These are phyloP conservation scores for Deinandra increscens DNA, from an alignment of 129 eudicot species.

Conservation along the genomic window DNA sequence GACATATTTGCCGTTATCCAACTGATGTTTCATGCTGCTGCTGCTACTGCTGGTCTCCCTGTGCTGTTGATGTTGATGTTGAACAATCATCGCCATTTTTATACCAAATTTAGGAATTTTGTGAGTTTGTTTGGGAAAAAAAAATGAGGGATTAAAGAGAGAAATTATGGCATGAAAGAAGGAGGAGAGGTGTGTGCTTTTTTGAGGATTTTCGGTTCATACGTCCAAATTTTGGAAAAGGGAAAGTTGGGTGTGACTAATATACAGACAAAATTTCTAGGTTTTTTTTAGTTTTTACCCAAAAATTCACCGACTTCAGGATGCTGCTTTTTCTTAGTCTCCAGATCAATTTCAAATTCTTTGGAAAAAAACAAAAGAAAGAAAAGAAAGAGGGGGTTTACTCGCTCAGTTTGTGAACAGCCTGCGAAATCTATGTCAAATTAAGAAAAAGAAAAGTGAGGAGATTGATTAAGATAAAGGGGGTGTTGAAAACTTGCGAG, in stretches of 20 bases:
- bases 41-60: constrained; percentile 60
- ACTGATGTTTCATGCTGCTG: constrained; percentile 62
- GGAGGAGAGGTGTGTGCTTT: constrained; percentile 27
- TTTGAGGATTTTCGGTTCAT: constrained; percentile 30
- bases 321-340: neutral
- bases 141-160: constrained; percentile 20
- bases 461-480: constrained; percentile 3
- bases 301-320: constrained; percentile 16
- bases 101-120: neutral
- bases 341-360: constrained; percentile 2
- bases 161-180: constrained; percentile 24
- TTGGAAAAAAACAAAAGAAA: constrained; percentile 1
- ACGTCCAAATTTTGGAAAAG: constrained; percentile 23
- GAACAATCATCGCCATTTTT: constrained; percentile 83
- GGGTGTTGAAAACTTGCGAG: constrained; percentile 13
- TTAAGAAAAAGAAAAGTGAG: neutral
- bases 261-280: constrained; percentile 35
- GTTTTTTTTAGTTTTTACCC: constrained; percentile 12
- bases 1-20: constrained; percentile 83
- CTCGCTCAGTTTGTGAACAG: constrained; percentile 27
- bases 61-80: constrained; percentile 49
- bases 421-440: constrained; percentile 14
- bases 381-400: constrained; percentile 15
- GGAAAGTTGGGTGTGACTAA: constrained; percentile 23
- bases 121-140: too few relatives aligned